Conservation (phyloP, 257 asterid species). For the Solanum piurae region DNA sequence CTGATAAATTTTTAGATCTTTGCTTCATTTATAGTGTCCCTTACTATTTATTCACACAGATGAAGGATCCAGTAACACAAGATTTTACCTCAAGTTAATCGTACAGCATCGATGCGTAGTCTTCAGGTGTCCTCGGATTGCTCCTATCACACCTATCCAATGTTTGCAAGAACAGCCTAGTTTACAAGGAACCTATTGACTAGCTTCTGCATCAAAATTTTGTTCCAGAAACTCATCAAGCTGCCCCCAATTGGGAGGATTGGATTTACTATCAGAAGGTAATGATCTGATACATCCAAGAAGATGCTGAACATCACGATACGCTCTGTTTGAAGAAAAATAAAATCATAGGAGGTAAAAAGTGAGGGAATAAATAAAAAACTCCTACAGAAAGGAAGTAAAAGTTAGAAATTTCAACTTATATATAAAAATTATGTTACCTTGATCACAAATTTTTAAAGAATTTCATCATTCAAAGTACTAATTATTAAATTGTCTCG, state of each 20-base stretch:
- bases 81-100: neutral
- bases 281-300: slow-evolving; percentile 91
- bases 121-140: neutral
- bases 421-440: neutral
- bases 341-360: neutral
- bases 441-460: neutral
- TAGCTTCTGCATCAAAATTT: slow-evolving; percentile 42
- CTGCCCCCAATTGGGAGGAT: slow-evolving; percentile 66
- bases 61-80: neutral
- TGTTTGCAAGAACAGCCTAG: slow-evolving; percentile 11
- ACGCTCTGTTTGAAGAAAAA: slow-evolving; percentile 35
- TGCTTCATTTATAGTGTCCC: neutral
- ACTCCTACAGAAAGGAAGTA: neutral
- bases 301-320: slow-evolving; percentile 61
- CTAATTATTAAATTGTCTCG: neutral
- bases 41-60: neutral
- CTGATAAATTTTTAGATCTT: neutral
- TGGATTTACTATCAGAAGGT: slow-evolving; percentile 68
- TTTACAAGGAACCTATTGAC: slow-evolving; percentile 24
- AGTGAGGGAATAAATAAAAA: neutral
- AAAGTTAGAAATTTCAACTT: neutral
- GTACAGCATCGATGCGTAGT: neutral
- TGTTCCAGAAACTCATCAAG: slow-evolving; percentile 73
- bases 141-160: slow-evolving; percentile 2
- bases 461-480: neutral